phyloP scores from a whole-genome alignment of 345 rosid genomes.

The Rhodomyrtus tomentosa region DNA sequence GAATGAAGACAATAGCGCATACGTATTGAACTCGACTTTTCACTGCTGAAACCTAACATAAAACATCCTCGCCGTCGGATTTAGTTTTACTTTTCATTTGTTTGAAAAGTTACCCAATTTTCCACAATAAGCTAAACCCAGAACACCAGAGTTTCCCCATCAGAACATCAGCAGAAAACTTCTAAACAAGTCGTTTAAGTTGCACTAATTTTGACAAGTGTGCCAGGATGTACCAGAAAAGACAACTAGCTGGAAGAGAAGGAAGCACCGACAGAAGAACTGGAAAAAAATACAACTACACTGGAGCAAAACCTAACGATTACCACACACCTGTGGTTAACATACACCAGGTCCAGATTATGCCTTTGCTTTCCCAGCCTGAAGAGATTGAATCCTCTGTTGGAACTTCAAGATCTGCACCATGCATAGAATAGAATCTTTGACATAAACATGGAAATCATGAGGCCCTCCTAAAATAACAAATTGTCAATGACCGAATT shows the following conservation, averaged over 20 bases:
- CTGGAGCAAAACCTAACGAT: background rate
- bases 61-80: background rate
- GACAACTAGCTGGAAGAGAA: background rate
- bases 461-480: background rate
- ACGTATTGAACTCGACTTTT: background rate
- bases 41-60: background rate
- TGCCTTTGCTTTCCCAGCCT: slow-evolving; percentile 84
- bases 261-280: background rate
- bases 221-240: background rate
- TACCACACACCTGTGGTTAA: background rate
- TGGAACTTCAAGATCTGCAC: slow-evolving; percentile 74
- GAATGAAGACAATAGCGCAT: background rate
- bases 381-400: slow-evolving; percentile 75
- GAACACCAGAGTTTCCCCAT: background rate
- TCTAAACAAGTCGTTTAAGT: background rate
- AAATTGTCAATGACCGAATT: background rate
- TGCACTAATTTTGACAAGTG: background rate
- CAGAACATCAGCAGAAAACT: background rate
- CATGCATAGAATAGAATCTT: background rate
- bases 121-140: background rate
- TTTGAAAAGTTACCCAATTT: background rate
- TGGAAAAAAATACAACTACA: background rate
- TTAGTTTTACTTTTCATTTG: background rate
- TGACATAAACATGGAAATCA: background rate
- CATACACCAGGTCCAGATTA: slow-evolving; percentile 1